phyloP scores from a whole-genome alignment of 768 basidiomycete genomes.

The Porpolomopsis calyptriformis region DNA sequence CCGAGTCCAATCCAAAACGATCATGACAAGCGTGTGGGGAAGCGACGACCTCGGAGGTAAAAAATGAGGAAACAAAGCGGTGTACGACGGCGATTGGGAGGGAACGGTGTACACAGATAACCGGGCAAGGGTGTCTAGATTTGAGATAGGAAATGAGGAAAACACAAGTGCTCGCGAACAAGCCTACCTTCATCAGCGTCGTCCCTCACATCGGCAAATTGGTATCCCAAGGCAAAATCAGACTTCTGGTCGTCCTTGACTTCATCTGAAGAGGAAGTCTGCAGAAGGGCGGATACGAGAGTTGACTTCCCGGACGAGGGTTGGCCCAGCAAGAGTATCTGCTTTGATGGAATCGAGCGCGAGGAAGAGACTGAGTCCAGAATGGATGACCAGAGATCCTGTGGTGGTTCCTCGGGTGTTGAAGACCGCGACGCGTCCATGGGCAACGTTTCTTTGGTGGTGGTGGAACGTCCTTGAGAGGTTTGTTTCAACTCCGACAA shows the following conservation, averaged over 20 bases:
- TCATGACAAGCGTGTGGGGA: slow-evolving; percentile 66
- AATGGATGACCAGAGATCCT: slow-evolving; percentile 89
- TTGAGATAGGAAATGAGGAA: neutral
- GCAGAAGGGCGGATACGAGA: slow-evolving; percentile 58
- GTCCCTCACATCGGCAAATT: slow-evolving; percentile 83
- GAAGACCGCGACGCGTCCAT: slow-evolving; percentile 47
- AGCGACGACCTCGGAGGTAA: slow-evolving; percentile 59
- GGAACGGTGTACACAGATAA: slow-evolving; percentile 89
- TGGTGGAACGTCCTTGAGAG: too few relatives aligned
- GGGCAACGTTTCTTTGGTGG: too few relatives aligned
- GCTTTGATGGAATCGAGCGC: slow-evolving; percentile 76
- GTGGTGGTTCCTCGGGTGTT: slow-evolving; percentile 64
- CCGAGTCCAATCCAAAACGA: slow-evolving; percentile 90
- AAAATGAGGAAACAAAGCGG: slow-evolving; percentile 65
- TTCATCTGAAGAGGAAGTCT: slow-evolving; percentile 50
- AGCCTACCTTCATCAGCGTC: slow-evolving; percentile 85
- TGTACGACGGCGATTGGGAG: slow-evolving; percentile 61
- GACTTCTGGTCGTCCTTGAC: slow-evolving; percentile 46
- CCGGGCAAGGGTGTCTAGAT: slow-evolving; percentile 67
- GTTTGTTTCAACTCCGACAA: neutral
- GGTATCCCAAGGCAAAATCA: slow-evolving; percentile 86
- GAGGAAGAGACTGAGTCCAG: slow-evolving; percentile 78
- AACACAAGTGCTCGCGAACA: neutral
- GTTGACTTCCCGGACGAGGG: slow-evolving; percentile 72
- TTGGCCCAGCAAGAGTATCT: slow-evolving; percentile 75